Percentiles rank a stretch among this genome's conserved stretches.
Conservation (phyloP, 2,329 filamentous ascomycete species). For the Hymenotorrendiella dingleyae region DNA sequence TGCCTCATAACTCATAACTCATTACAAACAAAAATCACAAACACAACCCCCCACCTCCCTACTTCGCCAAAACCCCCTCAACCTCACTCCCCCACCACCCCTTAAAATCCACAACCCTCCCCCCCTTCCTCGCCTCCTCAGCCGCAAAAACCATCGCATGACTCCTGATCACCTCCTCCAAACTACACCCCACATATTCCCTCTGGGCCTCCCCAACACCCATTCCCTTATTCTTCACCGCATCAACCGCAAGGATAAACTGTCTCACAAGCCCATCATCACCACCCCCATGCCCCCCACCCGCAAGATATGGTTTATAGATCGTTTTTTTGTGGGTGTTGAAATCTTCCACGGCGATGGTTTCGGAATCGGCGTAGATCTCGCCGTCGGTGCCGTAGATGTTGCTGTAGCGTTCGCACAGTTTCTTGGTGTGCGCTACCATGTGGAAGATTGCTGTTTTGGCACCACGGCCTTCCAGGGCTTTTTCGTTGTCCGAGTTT, state of each 20-base stretch:
- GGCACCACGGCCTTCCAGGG: slow-evolving; percentile 45
- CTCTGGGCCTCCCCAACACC: slow-evolving; percentile 65
- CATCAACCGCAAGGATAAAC: slow-evolving; percentile 76
- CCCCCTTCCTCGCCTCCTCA: slow-evolving; percentile 70
- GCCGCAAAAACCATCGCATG: slow-evolving; percentile 93
- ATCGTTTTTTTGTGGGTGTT: slow-evolving; percentile 44
- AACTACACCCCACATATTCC: slow-evolving; percentile 69
- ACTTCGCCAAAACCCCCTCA: too few relatives aligned
- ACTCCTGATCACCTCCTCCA: slow-evolving; percentile 83
- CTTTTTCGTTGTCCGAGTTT: slow-evolving; percentile 16
- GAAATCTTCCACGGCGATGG: slow-evolving; percentile 73
- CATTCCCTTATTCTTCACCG: slow-evolving; percentile 67
- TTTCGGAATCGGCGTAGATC: slow-evolving; percentile 74
- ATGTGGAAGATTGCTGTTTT: slow-evolving; percentile 92
- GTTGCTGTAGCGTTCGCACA: slow-evolving; percentile 78
- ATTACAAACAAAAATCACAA: too few relatives aligned
- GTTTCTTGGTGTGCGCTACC: slow-evolving; percentile 81
- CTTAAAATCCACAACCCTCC: slow-evolving; percentile 67
- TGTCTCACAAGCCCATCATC: slow-evolving; percentile 74
- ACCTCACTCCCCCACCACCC: slow-evolving; percentile 67
- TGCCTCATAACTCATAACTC: too few relatives aligned
- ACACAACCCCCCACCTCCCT: too few relatives aligned
- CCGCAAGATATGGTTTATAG: slow-evolving; percentile 54
- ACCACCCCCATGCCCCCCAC: slow-evolving; percentile 68
- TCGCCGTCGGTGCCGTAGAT: slow-evolving; percentile 86